Base-by-base conservation (phyloP, 1,139 yeast genomes). In the Hansenula sp. region DNA sequence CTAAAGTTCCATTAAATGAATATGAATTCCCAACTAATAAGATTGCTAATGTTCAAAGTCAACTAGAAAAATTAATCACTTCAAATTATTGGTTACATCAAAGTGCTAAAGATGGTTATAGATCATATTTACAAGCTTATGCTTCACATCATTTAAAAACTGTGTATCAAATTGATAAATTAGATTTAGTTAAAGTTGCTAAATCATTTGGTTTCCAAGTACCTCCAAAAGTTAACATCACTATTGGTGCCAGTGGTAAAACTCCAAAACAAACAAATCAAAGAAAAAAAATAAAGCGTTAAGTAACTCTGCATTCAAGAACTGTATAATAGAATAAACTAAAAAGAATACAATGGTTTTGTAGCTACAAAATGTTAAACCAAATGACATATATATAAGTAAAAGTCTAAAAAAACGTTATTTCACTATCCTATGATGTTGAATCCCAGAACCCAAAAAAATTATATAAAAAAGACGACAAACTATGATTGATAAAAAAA, bases 181-280 rank as follows among this genome's bases (percentile, higher is more conserved):
- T 92, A 46, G 98, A 92, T 63, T 72, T 92, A 52, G 92, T 83
- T 32, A 92, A 90, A 69, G 97, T 92, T 28, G 98, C 97, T 45
- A 86, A 84, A 64, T 83, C 95, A 13, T 92, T 86, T 64, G 99
- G 99, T 7, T 92, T 94, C 66, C 82, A 84, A 37, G 83, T 87
- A 19, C 97, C 98, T 34, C 99, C 99, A 51, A 89, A 89, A 69
- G 98, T 92, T 41, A 92, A 92, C 60, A 90, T 92, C 47, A 83
- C 96, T 28, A 88, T 92, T 52, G 98, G 97, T 16, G 87, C 96
- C 36, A 85, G 95, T 61, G 94, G 94, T 17, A 80, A 81, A 60
- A 71, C 83, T 10, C 51, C 60, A 36, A 54, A 55, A 39, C 20
- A 4, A 17, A 32, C 43, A n/a, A 40, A 43, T 29, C 47, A 49